Evolutionary conservation across 192 early-diverging fungal species (phyloP).

Genomic region (Oehlia diaphana): DNA sequence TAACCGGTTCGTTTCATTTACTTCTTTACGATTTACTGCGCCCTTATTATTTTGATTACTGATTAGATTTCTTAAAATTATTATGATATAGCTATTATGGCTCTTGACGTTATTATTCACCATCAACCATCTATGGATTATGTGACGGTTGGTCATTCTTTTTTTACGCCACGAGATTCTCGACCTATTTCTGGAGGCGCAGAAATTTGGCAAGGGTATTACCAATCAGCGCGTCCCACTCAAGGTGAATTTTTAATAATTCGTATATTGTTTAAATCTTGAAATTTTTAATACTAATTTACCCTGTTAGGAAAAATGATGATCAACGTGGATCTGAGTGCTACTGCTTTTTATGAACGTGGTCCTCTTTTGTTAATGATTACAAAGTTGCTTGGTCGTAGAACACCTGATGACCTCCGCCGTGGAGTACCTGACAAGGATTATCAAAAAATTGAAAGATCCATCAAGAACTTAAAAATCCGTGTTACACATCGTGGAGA

Average conservation of each 20-base stretch:
- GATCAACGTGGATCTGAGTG: conserved; percentile 72
- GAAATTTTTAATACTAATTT: no score
- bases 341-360: conserved; percentile 65
- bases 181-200: conserved; percentile 63
- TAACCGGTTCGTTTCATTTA: conserved; percentile 15
- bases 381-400: conserved; percentile 62
- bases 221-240: conserved; percentile 74
- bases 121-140: conserved; percentile 75
- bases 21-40: neutral
- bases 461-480: conserved; percentile 55
- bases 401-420: conserved; percentile 50
- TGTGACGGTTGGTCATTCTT: conserved; percentile 82
- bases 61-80: neutral
- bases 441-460: conserved; percentile 46
- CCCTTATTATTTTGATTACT: neutral
- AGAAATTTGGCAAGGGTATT: conserved; percentile 93
- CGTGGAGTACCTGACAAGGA: conserved; percentile 48
- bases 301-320: conserved; percentile 42
- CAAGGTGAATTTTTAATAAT: conserved; percentile 23
- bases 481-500: conserved; percentile 64
- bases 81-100: conserved; percentile 50
- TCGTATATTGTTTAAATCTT: no score
- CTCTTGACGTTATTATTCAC: conserved; percentile 80
- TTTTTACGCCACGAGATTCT: conserved; percentile 75
- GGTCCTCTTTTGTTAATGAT: conserved; percentile 76